phyloP scores from a whole-genome alignment of 208 protist genomes.

The Trypanosoma theileri region DNA sequence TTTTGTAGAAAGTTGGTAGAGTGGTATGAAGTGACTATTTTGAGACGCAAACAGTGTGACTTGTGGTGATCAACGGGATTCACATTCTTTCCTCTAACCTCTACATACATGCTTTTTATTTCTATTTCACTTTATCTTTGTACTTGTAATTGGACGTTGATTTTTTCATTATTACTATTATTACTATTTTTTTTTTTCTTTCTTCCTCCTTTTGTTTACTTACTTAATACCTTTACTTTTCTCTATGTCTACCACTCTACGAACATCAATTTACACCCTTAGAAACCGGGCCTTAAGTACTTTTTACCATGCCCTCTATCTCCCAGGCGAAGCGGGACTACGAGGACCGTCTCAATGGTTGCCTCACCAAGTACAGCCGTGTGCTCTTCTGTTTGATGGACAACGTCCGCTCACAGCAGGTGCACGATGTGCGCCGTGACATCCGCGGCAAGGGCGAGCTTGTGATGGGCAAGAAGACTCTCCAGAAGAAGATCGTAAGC shows the following conservation, averaged over 20 bases:
- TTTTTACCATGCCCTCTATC: constrained; percentile 47
- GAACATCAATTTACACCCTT: not conserved
- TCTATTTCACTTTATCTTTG: no score
- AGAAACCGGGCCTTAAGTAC: not conserved
- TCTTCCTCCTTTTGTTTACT: not conserved
- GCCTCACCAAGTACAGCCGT: constrained; percentile 94
- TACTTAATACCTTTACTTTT: constrained; percentile 26
- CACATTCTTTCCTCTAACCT: no score
- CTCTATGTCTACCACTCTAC: constrained; percentile 6
- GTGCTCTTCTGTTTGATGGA: constrained; percentile 96
- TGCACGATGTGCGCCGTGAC: constrained; percentile 94
- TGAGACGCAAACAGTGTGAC: no score
- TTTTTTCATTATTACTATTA: constrained; percentile 22
- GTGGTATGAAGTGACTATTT: no score
- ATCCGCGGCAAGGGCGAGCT: constrained; percentile 96
- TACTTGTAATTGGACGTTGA: not conserved
- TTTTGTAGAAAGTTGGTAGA: no score
- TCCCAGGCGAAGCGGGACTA: constrained; percentile 84
- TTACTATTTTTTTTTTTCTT: constrained; percentile 1
- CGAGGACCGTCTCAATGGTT: constrained; percentile 88
- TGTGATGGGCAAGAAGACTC: constrained; percentile 99
- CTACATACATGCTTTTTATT: no score
- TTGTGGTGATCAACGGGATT: no score
- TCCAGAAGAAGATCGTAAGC: constrained; percentile 95
- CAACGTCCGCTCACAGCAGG: constrained; percentile 98